A percentile compares a stretch with the other conserved stretches of the same genome.
Evolutionary conservation across 148 eudicot genomes (phyloP).

Genomic region (Vaccinium vitisidaea): DNA sequence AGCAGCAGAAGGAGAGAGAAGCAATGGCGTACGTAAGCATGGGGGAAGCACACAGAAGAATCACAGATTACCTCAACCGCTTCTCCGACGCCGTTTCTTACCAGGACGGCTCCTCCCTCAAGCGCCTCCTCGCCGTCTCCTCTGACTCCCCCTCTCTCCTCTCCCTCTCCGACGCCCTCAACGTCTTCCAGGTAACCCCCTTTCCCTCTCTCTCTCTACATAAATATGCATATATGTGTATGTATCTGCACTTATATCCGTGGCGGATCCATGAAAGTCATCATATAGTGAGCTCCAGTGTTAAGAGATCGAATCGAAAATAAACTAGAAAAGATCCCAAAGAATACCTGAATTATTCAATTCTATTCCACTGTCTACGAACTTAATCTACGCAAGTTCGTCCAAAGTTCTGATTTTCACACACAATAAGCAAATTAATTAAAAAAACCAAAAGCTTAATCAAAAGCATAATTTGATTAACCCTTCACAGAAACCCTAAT

Average conservation of each 20-base stretch:
- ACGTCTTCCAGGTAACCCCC: conserved; percentile 63
- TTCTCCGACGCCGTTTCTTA: conserved; percentile 69
- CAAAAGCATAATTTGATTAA: not conserved
- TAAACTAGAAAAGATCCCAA: not conserved
- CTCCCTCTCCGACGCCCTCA: conserved; percentile 82
- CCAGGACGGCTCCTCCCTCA: conserved; percentile 67
- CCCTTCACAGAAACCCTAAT: not conserved
- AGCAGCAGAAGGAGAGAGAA: not conserved
- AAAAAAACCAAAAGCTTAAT: not conserved
- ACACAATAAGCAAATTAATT: not conserved
- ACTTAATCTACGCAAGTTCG: not conserved
- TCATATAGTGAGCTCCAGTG: not conserved
- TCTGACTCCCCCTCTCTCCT: conserved; percentile 52
- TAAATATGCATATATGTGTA: not conserved
- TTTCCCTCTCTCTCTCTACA: not conserved
- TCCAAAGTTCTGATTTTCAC: not conserved
- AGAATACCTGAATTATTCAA: not conserved
- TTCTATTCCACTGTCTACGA: not conserved
- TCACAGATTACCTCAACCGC: conserved; percentile 60
- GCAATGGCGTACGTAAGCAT: conserved; percentile 76
- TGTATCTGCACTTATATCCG: not conserved
- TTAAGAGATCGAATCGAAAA: not conserved
- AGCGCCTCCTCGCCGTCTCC: conserved; percentile 70
- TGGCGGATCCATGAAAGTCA: not conserved
- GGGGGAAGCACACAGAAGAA: conserved; percentile 92